Conservation (phyloP, 2,329 filamentous ascomycete species). For the Trichoderma asperellum region DNA sequence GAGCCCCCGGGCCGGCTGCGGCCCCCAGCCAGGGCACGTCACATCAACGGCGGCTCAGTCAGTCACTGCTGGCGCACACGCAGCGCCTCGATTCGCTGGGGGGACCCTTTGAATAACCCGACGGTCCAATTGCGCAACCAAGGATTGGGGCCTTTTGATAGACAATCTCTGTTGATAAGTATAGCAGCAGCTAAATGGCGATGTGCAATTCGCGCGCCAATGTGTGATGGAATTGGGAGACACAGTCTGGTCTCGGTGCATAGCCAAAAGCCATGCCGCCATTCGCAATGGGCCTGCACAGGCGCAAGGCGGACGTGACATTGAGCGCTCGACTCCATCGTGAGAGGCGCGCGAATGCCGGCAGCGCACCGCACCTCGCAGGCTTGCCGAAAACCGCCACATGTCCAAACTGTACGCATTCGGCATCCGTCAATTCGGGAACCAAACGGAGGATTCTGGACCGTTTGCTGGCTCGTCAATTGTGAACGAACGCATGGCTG, state of each 20-base stretch:
- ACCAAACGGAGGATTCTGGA: slow-evolving; percentile 13
- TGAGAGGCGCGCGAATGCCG: slow-evolving; percentile 9
- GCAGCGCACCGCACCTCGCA: not conserved
- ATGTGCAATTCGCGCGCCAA: slow-evolving; percentile 3
- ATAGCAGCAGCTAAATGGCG: not conserved
- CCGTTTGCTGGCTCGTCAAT: slow-evolving; percentile 8
- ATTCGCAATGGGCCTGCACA: slow-evolving; percentile 20
- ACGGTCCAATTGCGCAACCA: slow-evolving; percentile 22
- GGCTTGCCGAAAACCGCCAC: slow-evolving; percentile 11
- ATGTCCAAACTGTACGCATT: slow-evolving; percentile 7
- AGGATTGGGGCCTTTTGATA: slow-evolving; percentile 17
- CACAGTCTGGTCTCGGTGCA: slow-evolving; percentile 11
- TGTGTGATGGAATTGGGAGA: slow-evolving; percentile 11
- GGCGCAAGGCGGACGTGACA: slow-evolving; percentile 23
- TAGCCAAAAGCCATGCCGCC: not conserved
- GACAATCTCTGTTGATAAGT: not conserved
- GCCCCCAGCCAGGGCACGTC: slow-evolving; percentile 28
- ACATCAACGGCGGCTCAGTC: slow-evolving; percentile 29
- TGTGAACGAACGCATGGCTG: not conserved
- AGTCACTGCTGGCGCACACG: not conserved
- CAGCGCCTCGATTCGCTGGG: slow-evolving; percentile 25
- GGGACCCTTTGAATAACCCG: slow-evolving; percentile 28
- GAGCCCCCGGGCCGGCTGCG: slow-evolving; percentile 14
- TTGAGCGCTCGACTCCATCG: not conserved
- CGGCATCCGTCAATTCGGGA: slow-evolving; percentile 19